Evolutionary conservation across 2,329 filamentous ascomycete genomes (phyloP), one percentile per base, ranked within the genome.

Genomic region (Hypoxylon sp.): DNA sequence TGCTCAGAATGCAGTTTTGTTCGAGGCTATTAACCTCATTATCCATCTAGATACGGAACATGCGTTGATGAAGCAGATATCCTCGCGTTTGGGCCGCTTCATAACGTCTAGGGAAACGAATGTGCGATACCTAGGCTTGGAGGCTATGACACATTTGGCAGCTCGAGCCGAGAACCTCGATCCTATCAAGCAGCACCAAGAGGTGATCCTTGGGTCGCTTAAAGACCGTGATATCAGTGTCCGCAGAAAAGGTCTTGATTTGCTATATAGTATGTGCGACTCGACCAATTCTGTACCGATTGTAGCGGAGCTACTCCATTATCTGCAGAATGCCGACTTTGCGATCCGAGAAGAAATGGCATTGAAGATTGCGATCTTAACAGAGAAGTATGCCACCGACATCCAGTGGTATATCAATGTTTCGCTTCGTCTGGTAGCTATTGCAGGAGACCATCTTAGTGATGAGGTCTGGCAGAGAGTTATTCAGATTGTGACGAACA

Each of bases 391-490:
- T 79, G 96, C 96, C 24, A 98, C 94, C 0, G 96, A 99, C 77
- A 93, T 97, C 19, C 95, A 98, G 83, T 99, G 96, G 96, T 99
- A 99, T 80, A 97, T 99, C 70, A 95, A 99, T 78, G 98, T 98
- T 74, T 97, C 96, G 10, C 85, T 99, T 73, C 90, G 95, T 62
- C 87, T 99, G 58, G 94, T 99, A 66, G 94, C 95, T 65, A 94
- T 98, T 89, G 96, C 97, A 2, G 96, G 96, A 73, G 96, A 99
- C 77, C 96, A 99, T 79, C 95, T 99, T 74, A 98, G 95, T 80
- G 97, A 99, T 71, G 96, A 99, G 81, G 96, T 99, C 17, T 99
- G 96, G 96, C 96, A 99, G 80, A 91, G 96, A 74, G 95, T 99
- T 62, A 98, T 97, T 70, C 96, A 99, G 80, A 98, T 99, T 74